Conservation (phyloP, 345 rosid species). For the Brassica juncea region DNA sequence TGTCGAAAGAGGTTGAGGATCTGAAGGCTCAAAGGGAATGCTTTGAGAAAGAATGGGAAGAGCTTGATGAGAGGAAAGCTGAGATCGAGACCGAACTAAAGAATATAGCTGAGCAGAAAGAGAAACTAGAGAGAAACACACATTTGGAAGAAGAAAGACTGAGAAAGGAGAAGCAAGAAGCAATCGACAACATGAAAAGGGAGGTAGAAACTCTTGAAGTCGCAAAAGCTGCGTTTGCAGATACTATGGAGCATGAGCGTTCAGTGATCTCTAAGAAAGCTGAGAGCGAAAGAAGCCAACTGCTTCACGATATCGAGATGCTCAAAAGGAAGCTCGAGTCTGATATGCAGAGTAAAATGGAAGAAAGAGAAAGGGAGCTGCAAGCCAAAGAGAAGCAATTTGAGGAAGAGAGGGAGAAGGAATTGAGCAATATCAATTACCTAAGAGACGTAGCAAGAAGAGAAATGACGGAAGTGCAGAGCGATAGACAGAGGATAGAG, state of each 20-base stretch:
- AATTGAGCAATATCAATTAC: slow-evolving; percentile 65
- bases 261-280: slow-evolving; percentile 56
- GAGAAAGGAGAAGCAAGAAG: slow-evolving; percentile 58
- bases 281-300: slow-evolving; percentile 73
- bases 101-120: slow-evolving; percentile 53
- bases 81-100: slow-evolving; percentile 57
- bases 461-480: slow-evolving; percentile 85
- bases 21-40: slow-evolving; percentile 76
- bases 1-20: slow-evolving; percentile 83
- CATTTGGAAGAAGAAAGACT: slow-evolving; percentile 72
- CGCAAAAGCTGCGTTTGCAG: slow-evolving; percentile 69
- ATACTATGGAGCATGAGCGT: slow-evolving; percentile 75
- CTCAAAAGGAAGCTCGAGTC: slow-evolving; percentile 68
- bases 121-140: slow-evolving; percentile 63
- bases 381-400: slow-evolving; percentile 57
- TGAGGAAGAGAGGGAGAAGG: slow-evolving; percentile 86
- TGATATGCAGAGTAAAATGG: slow-evolving; percentile 59
- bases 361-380: slow-evolving; percentile 66
- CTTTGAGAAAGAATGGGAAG: slow-evolving; percentile 97
- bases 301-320: slow-evolving; percentile 70
- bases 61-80: slow-evolving; percentile 74
- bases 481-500: slow-evolving; percentile 58
- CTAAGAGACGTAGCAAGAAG: slow-evolving; percentile 77
- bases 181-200: slow-evolving; percentile 52
- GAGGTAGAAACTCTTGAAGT: slow-evolving; percentile 69